Evolutionary conservation across 371 early-diverging fungal species (phyloP), one percentile per base, ranked within the genome.

Genomic region (Blakeslea trispora): DNA sequence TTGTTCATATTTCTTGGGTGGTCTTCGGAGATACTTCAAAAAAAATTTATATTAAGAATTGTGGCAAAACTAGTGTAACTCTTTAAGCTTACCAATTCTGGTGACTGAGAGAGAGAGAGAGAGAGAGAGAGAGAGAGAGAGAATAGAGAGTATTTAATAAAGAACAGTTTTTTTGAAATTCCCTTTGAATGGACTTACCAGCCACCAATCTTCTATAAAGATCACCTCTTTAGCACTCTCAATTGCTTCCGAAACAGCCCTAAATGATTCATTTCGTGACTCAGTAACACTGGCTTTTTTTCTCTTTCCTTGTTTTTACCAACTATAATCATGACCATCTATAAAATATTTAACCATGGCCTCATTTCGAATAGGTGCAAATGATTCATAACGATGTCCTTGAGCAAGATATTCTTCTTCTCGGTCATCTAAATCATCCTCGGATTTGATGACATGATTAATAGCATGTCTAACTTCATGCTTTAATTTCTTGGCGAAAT

Each of bases 201-300:
- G 73, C 92, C 95, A 96, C 97, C 97, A 97, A 69, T 92, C 97
- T 28, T 81, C 83, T 61, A 95, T 94, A 63, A 87, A 94, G 44
- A 95, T 88, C 46, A 76, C 79, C 43, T 82, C 78, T 43, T 81
- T 81, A 21, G 96, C 95, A 39, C 75, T 74, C 52, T 83, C 76
- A 61, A 95, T 77, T 24, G 91, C 89, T 55, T 91, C 90, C 2
- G 90, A 85, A 11, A 93, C 76, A 11, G 87, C 88, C 77, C 77
- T 77, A 22, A n/a, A n/a, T n/a, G n/a, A n/a, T n/a, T n/a, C n/a
- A n/a, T n/a, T n/a, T n/a, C n/a, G n/a, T n/a, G n/a, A n/a, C n/a
- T n/a, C n/a, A n/a, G n/a, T n/a, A n/a, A n/a, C n/a, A n/a, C n/a
- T n/a, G n/a, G n/a, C n/a, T n/a, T n/a, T 5, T 34, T 24, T 15